Conservation (phyloP, 192 early-diverging fungal genomes). For the Spinellus fusiger region DNA sequence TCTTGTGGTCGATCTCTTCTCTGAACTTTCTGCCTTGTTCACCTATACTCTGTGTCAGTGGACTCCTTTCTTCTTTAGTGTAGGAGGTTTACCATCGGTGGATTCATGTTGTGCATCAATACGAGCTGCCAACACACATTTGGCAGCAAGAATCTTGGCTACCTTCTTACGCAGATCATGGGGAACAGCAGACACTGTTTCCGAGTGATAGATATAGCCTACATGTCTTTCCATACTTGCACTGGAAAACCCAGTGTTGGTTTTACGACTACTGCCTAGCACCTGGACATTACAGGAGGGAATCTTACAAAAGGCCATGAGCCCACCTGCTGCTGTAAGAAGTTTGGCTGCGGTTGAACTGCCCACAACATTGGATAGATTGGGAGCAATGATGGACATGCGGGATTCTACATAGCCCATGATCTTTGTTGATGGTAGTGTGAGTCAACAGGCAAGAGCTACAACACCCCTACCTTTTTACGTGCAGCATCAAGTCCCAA, state of each 20-base stretch:
- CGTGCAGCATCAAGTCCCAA: conserved; percentile 69
- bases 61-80: neutral
- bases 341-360: conserved; percentile 84
- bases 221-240: conserved; percentile 64
- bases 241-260: conserved; percentile 59
- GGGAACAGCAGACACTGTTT: conserved; percentile 61
- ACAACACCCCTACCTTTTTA: conserved; percentile 39
- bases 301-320: conserved; percentile 81
- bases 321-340: conserved; percentile 84
- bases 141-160: conserved; percentile 75
- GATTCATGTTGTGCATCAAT: conserved; percentile 72
- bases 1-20: conserved; percentile 79
- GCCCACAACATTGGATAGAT: conserved; percentile 82
- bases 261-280: conserved; percentile 40
- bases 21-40: conserved; percentile 61
- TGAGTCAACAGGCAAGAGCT: too few species aligned
- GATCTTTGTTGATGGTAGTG: too few species aligned
- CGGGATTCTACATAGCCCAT: conserved; percentile 87
- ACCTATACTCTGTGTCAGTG: conserved; percentile 15
- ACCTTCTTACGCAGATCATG: conserved; percentile 75
- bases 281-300: conserved; percentile 83
- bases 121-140: conserved; percentile 74
- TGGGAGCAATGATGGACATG: conserved; percentile 91
- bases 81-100: conserved; percentile 55
- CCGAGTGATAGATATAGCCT: conserved; percentile 77